phyloP scores from a whole-genome alignment of 2,329 filamentous ascomycete species.

The Diaporthe batatas region DNA sequence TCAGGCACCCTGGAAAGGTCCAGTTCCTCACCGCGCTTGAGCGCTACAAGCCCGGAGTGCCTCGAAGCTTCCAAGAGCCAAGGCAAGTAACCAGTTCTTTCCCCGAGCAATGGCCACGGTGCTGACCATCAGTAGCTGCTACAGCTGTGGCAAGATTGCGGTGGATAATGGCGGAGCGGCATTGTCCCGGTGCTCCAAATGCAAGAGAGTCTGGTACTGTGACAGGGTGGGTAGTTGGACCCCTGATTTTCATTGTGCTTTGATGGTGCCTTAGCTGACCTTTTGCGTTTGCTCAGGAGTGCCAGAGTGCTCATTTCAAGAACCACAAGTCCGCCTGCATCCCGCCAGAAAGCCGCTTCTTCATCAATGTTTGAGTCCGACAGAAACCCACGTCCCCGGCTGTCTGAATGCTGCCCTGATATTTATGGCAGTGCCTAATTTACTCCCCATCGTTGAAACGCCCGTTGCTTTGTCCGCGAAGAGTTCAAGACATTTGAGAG shows the following conservation, averaged over 20 bases:
- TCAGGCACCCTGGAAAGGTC: conserved; percentile 42
- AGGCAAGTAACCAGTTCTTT: conserved; percentile 21
- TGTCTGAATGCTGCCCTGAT: background rate
- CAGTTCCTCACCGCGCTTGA: conserved; percentile 46
- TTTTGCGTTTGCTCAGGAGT: conserved; percentile 32
- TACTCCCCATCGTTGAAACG: too few relatives aligned
- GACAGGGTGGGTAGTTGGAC: conserved; percentile 36
- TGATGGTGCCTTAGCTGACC: background rate
- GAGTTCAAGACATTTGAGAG: background rate
- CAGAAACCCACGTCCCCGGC: too few relatives aligned
- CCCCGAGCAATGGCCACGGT: background rate
- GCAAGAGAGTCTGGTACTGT: conserved; percentile 43
- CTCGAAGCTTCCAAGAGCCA: conserved; percentile 43
- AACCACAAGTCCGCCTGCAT: conserved; percentile 38
- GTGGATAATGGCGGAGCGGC: conserved; percentile 40
- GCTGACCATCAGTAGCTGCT: conserved; percentile 44
- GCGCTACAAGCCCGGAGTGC: conserved; percentile 43
- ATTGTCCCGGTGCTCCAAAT: conserved; percentile 39
- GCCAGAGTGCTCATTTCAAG: conserved; percentile 43
- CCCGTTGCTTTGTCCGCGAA: background rate
- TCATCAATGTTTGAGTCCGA: conserved; percentile 28
- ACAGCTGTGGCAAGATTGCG: conserved; percentile 44
- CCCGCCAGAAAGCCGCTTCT: background rate
- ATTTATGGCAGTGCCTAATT: too few relatives aligned
- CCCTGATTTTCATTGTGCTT: background rate